Evolutionary conservation across 179 eudicot genomes (phyloP).

Genomic region (Vitellaria paradoxa): DNA sequence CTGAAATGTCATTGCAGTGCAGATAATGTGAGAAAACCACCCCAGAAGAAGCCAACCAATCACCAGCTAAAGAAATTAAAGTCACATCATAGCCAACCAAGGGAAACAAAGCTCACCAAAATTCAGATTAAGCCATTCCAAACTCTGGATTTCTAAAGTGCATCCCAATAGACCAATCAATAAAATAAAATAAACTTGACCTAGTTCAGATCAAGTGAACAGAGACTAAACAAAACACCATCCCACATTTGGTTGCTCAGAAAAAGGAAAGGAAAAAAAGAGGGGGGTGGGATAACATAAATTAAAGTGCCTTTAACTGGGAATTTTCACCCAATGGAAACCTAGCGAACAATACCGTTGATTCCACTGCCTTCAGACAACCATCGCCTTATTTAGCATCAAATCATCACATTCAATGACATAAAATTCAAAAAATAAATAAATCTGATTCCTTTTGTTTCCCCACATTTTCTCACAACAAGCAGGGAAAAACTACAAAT

Average conservation of each 20-base stretch:
- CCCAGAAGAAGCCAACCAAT: background rate
- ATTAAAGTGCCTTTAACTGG: background rate
- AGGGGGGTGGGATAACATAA: background rate
- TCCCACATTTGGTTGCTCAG: background rate
- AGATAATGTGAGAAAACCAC: conserved; percentile 3
- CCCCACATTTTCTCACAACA: conserved; percentile 5
- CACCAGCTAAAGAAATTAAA: conserved; percentile 1
- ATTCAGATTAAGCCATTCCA: background rate
- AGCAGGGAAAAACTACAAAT: background rate
- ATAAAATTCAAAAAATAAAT: no score
- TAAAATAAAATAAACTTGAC: background rate
- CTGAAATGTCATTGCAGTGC: conserved; percentile 15
- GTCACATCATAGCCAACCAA: background rate
- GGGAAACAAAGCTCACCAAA: background rate
- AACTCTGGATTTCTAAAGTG: background rate
- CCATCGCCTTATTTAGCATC: no score
- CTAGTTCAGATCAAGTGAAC: no score
- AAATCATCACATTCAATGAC: no score
- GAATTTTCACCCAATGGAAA: background rate
- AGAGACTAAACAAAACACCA: no score
- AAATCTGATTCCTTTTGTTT: background rate
- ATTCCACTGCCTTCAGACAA: no score
- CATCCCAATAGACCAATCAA: background rate
- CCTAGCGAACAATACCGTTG: no score
- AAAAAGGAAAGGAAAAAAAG: background rate